Base-by-base conservation (phyloP, 2,329 filamentous ascomycete genomes). In the Pseudogymnoascus sp. region DNA sequence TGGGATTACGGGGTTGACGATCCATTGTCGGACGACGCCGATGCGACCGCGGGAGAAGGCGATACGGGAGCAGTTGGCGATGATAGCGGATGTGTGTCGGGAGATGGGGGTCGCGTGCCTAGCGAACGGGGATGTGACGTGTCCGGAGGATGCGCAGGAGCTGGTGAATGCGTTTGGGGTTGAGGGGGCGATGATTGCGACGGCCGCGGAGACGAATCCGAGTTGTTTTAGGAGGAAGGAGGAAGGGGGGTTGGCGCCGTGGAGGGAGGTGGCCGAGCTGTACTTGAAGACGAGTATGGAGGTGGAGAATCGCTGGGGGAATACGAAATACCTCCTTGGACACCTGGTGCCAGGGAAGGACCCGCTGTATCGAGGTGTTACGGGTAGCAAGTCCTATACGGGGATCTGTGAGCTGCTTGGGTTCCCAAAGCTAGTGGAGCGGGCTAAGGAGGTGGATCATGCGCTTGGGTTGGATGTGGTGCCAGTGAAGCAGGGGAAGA, bases 151-250 rank as follows among this genome's bases (percentile, higher is more conserved):
- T 64, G 93, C 87, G 0, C 71, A 89, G 6, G 73, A 79, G 64
- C 80, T 99, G 6, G 87, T 92, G 65, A 70, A 83, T 26, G 88
- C 96, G 72, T 97, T 84, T 71, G 88, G 87, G n/a, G 90, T 89
- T 5, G 92, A 97, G 71, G 93, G 92, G 5, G 94, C 91, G 65
- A 99, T 99, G 94, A 97, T 99, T 70, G 94, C 94, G 8, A 94
- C 91, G 2, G 83, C 91, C 3, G 94, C 94, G 1, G 94, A 99
- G 78, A 84, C 87, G 66, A 99, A 99, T 72, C 85, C 92, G 2
- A 95, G 90, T 67, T 92, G 90, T 70, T 99, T 99, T 78, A 83
- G 89, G 39, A 74, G 81, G 1, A 76, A 82, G 38, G 82, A 80
- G 0, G 83, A 90, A 41, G 92, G 91, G 10, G 91, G 90, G 1